Evolutionary conservation across 441 rosid species (phyloP).

Genomic region (Euphorbia corollata): DNA sequence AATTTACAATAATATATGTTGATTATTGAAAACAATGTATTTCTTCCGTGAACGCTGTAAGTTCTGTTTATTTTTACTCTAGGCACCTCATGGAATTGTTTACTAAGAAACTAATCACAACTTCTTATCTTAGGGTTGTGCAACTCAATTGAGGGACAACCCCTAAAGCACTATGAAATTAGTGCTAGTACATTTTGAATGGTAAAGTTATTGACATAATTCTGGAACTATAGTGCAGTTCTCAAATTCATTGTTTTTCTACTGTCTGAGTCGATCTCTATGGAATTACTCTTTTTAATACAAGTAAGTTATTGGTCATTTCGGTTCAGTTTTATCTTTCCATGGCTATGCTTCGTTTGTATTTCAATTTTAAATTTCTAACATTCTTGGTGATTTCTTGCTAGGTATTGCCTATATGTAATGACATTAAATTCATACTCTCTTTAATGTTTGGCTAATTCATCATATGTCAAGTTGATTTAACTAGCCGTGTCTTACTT

Average conservation of each 20-base stretch:
- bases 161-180: too few species aligned
- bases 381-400: background rate
- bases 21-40: background rate
- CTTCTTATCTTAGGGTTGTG: background rate
- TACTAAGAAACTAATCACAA: background rate
- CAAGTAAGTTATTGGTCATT: background rate
- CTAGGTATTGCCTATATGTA: background rate
- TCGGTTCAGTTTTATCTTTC: background rate
- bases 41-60: background rate
- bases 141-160: background rate
- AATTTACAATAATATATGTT: background rate
- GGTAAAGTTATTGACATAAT: background rate
- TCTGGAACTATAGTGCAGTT: background rate
- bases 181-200: too few species aligned
- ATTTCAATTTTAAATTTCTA: background rate
- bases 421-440: background rate
- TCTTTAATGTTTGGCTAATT: background rate
- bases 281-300: background rate
- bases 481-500: constrained; percentile 7
- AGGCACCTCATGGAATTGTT: background rate
- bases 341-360: background rate
- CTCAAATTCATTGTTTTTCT: background rate
- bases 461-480: background rate
- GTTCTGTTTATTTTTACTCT: background rate
- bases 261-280: background rate